These are phyloP conservation scores for Setaria viridis DNA, from an alignment of 202 grass and related monocot species.

Conservation along the genomic window DNA sequence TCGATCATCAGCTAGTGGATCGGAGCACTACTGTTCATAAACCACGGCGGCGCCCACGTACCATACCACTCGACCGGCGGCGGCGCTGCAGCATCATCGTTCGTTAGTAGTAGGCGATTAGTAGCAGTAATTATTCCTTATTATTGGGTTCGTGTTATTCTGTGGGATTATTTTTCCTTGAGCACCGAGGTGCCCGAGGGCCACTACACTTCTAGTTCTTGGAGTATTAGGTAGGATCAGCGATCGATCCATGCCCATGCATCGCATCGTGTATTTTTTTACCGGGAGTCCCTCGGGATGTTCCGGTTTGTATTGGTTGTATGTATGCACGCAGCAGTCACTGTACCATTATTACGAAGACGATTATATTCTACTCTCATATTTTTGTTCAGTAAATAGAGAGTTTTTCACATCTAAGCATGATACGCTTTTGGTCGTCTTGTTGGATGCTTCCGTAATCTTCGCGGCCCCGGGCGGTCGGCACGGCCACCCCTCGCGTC, in stretches of 20 bases:
- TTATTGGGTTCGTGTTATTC: conserved; percentile 29
- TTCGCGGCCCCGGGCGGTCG: background rate
- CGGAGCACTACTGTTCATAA: conserved; percentile 21
- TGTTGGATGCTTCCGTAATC: background rate
- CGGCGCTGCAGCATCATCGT: background rate
- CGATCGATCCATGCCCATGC: conserved; percentile 28
- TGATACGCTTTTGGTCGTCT: background rate
- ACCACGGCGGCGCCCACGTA: background rate
- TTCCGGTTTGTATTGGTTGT: conserved; percentile 18
- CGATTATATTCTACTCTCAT: background rate
- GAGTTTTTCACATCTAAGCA: background rate
- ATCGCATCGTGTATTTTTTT: conserved; percentile 56
- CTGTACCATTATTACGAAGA: background rate
- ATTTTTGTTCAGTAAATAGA: conserved; percentile 7
- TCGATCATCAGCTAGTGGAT: too few species aligned
- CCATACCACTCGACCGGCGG: background rate
- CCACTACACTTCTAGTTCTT: background rate
- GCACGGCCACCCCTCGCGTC: background rate
- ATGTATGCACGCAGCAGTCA: background rate
- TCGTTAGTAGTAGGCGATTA: background rate
- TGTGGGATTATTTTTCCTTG: conserved; percentile 44
- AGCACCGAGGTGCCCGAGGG: conserved; percentile 31
- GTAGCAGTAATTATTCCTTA: conserved; percentile 28
- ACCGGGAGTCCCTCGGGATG: background rate
- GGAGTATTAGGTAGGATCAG: background rate